Percentiles rank a stretch among this genome's conserved stretches.
Evolutionary conservation across 169 alveolate genomes (phyloP).

Genomic region (Plasmodium coatneyi): DNA sequence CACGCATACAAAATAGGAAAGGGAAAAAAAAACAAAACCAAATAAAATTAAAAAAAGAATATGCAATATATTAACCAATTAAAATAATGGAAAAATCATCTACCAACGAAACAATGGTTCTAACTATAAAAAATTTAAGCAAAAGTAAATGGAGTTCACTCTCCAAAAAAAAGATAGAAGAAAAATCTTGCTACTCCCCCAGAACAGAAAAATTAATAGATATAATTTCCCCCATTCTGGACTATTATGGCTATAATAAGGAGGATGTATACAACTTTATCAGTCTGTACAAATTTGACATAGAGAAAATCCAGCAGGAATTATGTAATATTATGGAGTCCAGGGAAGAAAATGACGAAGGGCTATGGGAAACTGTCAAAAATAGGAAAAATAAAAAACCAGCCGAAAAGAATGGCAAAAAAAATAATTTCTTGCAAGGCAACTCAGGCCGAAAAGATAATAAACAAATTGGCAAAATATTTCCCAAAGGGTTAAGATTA

Average conservation of each 20-base stretch:
- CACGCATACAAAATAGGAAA: neutral
- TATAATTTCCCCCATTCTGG: conserved; percentile 68
- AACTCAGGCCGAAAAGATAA: conserved; percentile 14
- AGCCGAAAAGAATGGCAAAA: conserved; percentile 33
- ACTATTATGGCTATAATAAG: conserved; percentile 70
- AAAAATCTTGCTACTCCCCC: conserved; percentile 69
- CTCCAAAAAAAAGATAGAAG: conserved; percentile 65
- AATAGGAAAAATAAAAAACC: conserved; percentile 56
- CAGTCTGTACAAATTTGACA: conserved; percentile 67
- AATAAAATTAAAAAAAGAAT: conserved; percentile 26
- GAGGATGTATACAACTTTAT: conserved; percentile 68
- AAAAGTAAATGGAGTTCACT: conserved; percentile 72
- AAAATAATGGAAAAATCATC: conserved; percentile 43
- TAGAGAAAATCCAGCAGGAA: conserved; percentile 63
- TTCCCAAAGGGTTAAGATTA: conserved; percentile 55
- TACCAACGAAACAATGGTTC: conserved; percentile 71
- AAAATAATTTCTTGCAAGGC: conserved; percentile 13
- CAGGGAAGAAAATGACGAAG: conserved; percentile 66
- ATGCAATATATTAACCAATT: conserved; percentile 49
- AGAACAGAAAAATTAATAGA: conserved; percentile 72
- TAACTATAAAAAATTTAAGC: conserved; percentile 46
- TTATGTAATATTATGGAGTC: conserved; percentile 73
- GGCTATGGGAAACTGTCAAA: conserved; percentile 69
- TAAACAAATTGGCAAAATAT: conserved; percentile 36
- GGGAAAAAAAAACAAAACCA: neutral